A percentile compares a stretch with the other conserved stretches of the same genome.
phyloP scores from a whole-genome alignment of 192 early-diverging fungal species.

The Spinellus fusiger region DNA sequence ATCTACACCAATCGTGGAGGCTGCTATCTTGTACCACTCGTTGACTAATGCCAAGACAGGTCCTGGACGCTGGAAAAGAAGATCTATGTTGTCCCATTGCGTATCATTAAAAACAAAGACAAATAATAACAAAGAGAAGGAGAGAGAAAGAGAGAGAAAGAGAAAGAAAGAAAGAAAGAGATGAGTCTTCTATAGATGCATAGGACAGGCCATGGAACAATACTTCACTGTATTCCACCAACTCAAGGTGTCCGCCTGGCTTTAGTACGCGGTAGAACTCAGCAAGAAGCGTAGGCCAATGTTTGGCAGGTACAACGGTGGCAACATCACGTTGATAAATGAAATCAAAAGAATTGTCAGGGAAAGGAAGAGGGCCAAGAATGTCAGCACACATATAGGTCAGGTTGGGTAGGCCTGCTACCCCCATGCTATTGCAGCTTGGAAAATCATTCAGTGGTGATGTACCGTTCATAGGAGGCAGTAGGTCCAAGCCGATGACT shows the following conservation, averaged over 20 bases:
- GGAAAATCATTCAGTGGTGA: background rate
- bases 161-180: too few species aligned
- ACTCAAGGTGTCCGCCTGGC: conserved; percentile 19
- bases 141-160: too few species aligned
- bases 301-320: conserved; percentile 5
- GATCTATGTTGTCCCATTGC: background rate
- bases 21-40: conserved; percentile 18
- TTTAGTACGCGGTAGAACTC: conserved; percentile 13
- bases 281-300: conserved; percentile 12
- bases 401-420: conserved; percentile 17
- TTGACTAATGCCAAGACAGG: conserved; percentile 19
- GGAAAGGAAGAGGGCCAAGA: conserved; percentile 28
- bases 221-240: conserved; percentile 23
- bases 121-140: background rate
- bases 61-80: conserved; percentile 14
- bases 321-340: conserved; percentile 30
- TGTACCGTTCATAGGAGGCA: conserved; percentile 10
- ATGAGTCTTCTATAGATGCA: too few species aligned
- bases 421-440: background rate
- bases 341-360: conserved; percentile 44
- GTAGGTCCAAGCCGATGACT: conserved; percentile 44
- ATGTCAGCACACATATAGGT: conserved; percentile 38
- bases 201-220: too few species aligned
- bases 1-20: conserved; percentile 3
- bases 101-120: too few species aligned